A percentile compares a stretch with the other conserved stretches of the same genome.
phyloP scores from a whole-genome alignment of 306 rosid genomes.

The Casuarina cunninghamiana region DNA sequence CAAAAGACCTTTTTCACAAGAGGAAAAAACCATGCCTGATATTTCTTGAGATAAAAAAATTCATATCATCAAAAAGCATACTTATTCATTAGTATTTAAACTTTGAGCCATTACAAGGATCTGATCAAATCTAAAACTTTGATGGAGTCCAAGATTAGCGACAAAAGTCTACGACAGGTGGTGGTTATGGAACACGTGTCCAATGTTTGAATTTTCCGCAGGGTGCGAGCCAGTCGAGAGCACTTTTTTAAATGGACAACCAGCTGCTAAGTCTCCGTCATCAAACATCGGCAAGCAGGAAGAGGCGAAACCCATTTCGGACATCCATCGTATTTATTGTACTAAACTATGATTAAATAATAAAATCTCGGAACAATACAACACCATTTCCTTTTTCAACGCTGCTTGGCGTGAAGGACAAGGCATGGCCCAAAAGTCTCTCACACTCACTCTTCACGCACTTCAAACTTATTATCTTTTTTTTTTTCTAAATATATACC shows the following conservation, averaged over 20 bases:
- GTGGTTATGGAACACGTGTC: background rate
- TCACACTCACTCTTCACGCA: background rate
- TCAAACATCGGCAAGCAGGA: background rate
- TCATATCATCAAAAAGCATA: too few species aligned
- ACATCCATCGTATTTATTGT: background rate
- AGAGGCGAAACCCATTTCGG: too few species aligned
- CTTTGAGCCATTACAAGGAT: too few species aligned
- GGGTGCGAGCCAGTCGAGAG: background rate
- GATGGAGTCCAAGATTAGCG: background rate
- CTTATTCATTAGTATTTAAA: too few species aligned
- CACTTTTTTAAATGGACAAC: background rate
- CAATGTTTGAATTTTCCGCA: background rate
- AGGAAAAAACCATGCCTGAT: too few species aligned
- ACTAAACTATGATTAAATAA: background rate
- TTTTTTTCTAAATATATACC: background rate
- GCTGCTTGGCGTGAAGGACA: conserved; percentile 1
- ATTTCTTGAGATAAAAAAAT: too few species aligned
- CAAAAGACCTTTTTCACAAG: too few species aligned
- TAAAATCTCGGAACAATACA: background rate
- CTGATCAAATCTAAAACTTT: background rate
- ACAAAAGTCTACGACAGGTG: background rate
- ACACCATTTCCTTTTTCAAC: conserved; percentile 11
- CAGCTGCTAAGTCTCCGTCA: background rate
- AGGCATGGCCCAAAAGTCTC: conserved; percentile 4
- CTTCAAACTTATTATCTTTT: background rate